Conservation (phyloP, 1,284 basidiomycete species). For the Anthracocystis setariae region DNA sequence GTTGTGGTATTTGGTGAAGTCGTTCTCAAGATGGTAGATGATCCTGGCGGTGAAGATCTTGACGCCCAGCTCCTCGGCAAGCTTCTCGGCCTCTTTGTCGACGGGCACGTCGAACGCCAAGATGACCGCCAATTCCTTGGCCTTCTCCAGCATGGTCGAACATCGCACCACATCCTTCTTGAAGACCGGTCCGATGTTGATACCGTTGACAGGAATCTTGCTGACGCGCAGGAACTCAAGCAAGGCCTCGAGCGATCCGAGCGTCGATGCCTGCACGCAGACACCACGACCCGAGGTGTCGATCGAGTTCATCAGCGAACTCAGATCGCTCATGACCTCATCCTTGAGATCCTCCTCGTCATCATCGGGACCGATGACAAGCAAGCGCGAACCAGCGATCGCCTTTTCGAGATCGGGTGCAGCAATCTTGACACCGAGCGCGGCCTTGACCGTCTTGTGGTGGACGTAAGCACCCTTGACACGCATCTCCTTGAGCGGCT, state of each 20-base stretch:
- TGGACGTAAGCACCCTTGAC: slow-evolving; percentile 98
- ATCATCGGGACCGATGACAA: slow-evolving; percentile 91
- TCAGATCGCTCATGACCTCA: slow-evolving; percentile 96
- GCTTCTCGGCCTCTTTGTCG: slow-evolving; percentile 88
- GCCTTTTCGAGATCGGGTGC: slow-evolving; percentile 98
- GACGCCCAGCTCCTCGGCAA: slow-evolving; percentile 93
- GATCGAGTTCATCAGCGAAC: slow-evolving; percentile 86
- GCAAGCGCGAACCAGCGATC: slow-evolving; percentile 94
- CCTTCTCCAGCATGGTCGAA: slow-evolving; percentile 94
- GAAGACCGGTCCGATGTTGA: slow-evolving; percentile 98
- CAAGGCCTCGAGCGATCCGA: slow-evolving; percentile 95
- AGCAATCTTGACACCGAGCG: slow-evolving; percentile 94
- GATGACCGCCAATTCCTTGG: slow-evolving; percentile 92
- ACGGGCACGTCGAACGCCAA: slow-evolving; percentile 93
- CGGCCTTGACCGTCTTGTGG: slow-evolving; percentile 97
- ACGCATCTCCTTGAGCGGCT: slow-evolving; percentile 93
- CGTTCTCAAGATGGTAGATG: slow-evolving; percentile 98
- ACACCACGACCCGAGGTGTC: slow-evolving; percentile 96
- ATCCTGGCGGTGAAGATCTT: slow-evolving; percentile 96
- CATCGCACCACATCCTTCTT: slow-evolving; percentile 94
- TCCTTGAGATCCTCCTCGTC: slow-evolving; percentile 95
- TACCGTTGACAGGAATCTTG: slow-evolving; percentile 88
- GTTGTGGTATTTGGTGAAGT: slow-evolving; percentile 94
- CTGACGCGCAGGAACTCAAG: slow-evolving; percentile 93
- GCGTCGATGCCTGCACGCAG: slow-evolving; percentile 95